Conservation (phyloP, 257 asterid genomes). For the Fraxinus pennsylvanica region DNA sequence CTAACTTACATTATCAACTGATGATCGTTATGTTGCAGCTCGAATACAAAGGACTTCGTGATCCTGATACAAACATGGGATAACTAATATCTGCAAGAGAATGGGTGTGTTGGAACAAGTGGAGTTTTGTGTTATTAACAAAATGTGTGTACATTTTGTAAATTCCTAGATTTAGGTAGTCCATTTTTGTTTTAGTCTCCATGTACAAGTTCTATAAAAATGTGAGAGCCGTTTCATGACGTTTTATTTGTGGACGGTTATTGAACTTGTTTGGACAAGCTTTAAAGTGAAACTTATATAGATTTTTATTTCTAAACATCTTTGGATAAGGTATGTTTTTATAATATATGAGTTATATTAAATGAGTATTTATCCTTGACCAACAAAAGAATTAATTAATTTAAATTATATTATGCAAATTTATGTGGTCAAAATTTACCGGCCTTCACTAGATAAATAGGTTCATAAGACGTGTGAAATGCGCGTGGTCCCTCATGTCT, state of each 20-base stretch:
- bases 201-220: constrained; percentile 12
- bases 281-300: no score
- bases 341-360: no score
- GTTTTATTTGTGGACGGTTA: not conserved
- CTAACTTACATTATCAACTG: not conserved
- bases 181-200: constrained; percentile 12
- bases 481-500: not conserved
- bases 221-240: not conserved
- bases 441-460: not conserved
- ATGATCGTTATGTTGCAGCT: constrained; percentile 45
- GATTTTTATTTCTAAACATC: no score
- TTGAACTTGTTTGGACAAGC: no score
- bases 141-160: constrained; percentile 33
- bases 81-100: not conserved
- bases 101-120: not conserved
- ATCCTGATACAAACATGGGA: constrained; percentile 52
- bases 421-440: not conserved
- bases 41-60: constrained; percentile 51
- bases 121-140: constrained; percentile 10
- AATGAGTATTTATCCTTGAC: no score
- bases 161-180: constrained; percentile 17
- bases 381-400: no score
- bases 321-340: no score
- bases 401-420: no score
- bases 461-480: not conserved